Conservation (phyloP, 352 stramenopile species). For the Globisporangium nodosum region DNA sequence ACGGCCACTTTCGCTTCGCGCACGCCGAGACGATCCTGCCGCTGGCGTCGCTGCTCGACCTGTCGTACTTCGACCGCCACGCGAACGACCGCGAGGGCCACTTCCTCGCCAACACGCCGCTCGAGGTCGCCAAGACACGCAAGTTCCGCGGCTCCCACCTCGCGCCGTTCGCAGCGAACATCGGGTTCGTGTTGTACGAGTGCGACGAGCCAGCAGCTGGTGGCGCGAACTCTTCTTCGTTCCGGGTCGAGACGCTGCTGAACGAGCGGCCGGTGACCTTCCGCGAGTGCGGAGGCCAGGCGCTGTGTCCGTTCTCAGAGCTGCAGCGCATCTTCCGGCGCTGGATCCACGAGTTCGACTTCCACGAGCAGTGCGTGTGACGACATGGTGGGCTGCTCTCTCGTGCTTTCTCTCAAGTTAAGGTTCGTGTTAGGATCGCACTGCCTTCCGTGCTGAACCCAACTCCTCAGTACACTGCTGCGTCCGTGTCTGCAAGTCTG, state of each 20-base stretch:
- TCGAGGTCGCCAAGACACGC: conserved; percentile 37
- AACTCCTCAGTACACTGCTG: too few relatives aligned
- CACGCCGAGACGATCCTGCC: conserved; percentile 82
- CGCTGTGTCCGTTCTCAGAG: conserved; percentile 46
- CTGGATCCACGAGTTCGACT: conserved; percentile 74
- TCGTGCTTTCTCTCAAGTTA: neutral
- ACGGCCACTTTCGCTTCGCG: conserved; percentile 79
- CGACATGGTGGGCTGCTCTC: neutral
- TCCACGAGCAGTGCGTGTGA: conserved; percentile 37
- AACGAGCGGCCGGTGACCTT: conserved; percentile 64
- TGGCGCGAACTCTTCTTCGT: conserved; percentile 7
- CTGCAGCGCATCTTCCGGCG: conserved; percentile 50
- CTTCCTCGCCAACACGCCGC: conserved; percentile 51
- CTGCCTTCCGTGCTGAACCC: too few relatives aligned
- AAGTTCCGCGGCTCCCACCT: conserved; percentile 55
- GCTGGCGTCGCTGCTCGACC: conserved; percentile 62
- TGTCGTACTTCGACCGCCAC: conserved; percentile 65
- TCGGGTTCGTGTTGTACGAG: conserved; percentile 77
- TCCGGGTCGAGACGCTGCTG: conserved; percentile 50
- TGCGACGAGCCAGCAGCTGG: conserved; percentile 18
- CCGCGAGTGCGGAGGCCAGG: conserved; percentile 32
- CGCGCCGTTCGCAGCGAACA: conserved; percentile 74
- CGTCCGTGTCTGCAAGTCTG: neutral
- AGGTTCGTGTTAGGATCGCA: too few relatives aligned
- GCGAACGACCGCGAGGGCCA: conserved; percentile 48